phyloP scores from a whole-genome alignment of 2,329 filamentous ascomycete genomes.

The Venturia oleaginea region DNA sequence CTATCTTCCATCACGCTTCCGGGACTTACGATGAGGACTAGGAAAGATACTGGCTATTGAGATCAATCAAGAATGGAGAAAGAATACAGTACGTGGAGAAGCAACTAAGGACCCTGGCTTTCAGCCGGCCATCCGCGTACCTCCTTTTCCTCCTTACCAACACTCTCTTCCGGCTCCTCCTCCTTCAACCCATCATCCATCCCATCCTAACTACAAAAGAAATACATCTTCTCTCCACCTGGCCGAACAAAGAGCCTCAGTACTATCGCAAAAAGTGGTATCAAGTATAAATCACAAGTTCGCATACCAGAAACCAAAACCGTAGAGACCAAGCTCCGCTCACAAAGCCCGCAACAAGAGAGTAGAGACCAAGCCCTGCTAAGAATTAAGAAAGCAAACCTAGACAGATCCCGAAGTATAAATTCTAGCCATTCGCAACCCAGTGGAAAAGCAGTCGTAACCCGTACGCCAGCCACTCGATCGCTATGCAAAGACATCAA shows the following conservation, averaged over 20 bases:
- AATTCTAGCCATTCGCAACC: neutral
- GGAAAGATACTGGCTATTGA: too few relatives aligned
- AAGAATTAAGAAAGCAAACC: neutral
- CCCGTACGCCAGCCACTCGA: conserved; percentile 2
- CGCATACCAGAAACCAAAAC: neutral
- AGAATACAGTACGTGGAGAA: too few relatives aligned
- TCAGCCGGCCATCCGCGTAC: too few relatives aligned
- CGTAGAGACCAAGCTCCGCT: neutral
- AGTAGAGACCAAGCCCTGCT: neutral
- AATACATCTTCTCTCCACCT: neutral
- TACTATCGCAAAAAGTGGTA: conserved; percentile 4
- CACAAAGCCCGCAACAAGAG: neutral
- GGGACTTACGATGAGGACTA: neutral
- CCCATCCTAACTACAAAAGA: conserved; percentile 1
- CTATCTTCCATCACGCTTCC: neutral
- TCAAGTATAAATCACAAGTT: conserved; percentile 6
- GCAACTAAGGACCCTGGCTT: too few relatives aligned
- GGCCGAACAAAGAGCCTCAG: neutral
- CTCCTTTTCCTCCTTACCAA: neutral
- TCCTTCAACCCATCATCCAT: neutral
- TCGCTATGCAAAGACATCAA: conserved; percentile 1
- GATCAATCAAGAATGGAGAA: too few relatives aligned
- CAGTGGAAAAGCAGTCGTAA: neutral
- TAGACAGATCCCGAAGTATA: neutral
- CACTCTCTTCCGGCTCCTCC: neutral